Conservation (phyloP, 2,329 filamentous ascomycete species). For the Alternaria longipes region DNA sequence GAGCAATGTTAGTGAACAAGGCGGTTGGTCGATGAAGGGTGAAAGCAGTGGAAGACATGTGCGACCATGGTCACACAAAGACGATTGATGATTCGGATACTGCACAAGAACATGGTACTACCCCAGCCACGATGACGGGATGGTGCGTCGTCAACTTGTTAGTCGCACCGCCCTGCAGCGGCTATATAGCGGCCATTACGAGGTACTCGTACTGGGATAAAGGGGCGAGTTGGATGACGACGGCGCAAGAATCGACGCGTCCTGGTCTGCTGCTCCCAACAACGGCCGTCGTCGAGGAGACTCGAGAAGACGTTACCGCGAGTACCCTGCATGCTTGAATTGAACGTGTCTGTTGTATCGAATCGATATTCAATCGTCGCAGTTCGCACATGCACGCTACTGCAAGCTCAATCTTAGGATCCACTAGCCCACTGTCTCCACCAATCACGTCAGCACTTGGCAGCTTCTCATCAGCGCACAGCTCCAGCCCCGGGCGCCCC, state of each 20-base stretch:
- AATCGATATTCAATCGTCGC: slow-evolving; percentile 17
- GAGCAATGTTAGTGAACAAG: slow-evolving; percentile 4
- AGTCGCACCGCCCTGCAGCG: slow-evolving; percentile 13
- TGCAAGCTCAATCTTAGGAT: not conserved
- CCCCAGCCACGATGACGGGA: slow-evolving; percentile 41
- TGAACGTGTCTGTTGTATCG: slow-evolving; percentile 13
- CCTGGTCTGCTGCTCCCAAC: not conserved
- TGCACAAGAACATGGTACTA: slow-evolving; percentile 31
- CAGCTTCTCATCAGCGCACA: slow-evolving; percentile 18
- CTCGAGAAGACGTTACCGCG: not conserved
- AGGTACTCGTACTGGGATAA: slow-evolving; percentile 1
- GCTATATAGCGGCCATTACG: slow-evolving; percentile 10
- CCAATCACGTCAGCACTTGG: slow-evolving; percentile 21
- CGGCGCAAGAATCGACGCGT: slow-evolving; percentile 5
- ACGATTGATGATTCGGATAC: slow-evolving; percentile 9
- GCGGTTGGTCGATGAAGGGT: slow-evolving; percentile 2
- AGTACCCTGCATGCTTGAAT: slow-evolving; percentile 9
- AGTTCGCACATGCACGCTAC: slow-evolving; percentile 9
- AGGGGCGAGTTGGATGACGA: slow-evolving; percentile 3
- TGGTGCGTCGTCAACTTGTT: slow-evolving; percentile 16
- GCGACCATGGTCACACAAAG: slow-evolving; percentile 11
- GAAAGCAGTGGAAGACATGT: not conserved
- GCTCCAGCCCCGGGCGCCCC: slow-evolving; percentile 21
- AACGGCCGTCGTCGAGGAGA: slow-evolving; percentile 1
- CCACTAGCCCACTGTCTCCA: slow-evolving; percentile 14